Base-by-base conservation (phyloP, 2,329 filamentous ascomycete genomes). In the Stemphylium vesicarium region DNA sequence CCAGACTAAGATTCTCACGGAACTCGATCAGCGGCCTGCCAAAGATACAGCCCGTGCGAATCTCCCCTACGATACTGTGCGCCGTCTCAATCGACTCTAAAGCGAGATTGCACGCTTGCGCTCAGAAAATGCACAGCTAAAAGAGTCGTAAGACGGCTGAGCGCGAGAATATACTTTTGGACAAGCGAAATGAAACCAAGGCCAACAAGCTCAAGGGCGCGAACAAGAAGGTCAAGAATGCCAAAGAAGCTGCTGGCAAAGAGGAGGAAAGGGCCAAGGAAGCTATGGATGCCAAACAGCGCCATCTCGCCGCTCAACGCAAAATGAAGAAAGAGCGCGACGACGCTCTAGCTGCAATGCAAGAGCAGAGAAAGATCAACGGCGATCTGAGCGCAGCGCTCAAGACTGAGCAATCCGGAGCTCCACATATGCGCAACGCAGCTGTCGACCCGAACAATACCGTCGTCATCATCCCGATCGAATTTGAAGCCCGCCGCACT, bases 211-310 rank as follows among this genome's bases (percentile, higher is more conserved):
- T 62, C 11, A 60, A 60, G n/a, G 60, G 63, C 8, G 63, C 60
- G 2, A 57, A 56, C 12, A 64, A 57, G 43, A 66, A 65, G 33
- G 49, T 54, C 11, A 54, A 51, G 32, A 60, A 62, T 16, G 61
- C 62, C 4, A 66, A 64, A 35, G 49, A 62, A 5, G 35, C 56
- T 3, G 63, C 53, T 3, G 38, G 22, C 12, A 59, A 64, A 31
- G 55, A 62, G 18, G 57, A 60, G 31, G 56, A 56, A 26, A 66
- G 62, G n/a, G 61, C 63, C 0, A 65, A 65, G 20, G 39, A 41
- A 10, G 64, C 60, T 2, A 40, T 62, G 7, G 36, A 56, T 4
- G 57, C 62, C 26, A 61, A 60, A 9, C 53, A 64, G 7, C 45
- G 41, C 12, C 61, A 56, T 11, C 29, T 56, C 7, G 15, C 49